Percentiles rank a stretch among this genome's conserved stretches.
Conservation (phyloP, 345 rosid genomes). For the Gossypium australe region DNA sequence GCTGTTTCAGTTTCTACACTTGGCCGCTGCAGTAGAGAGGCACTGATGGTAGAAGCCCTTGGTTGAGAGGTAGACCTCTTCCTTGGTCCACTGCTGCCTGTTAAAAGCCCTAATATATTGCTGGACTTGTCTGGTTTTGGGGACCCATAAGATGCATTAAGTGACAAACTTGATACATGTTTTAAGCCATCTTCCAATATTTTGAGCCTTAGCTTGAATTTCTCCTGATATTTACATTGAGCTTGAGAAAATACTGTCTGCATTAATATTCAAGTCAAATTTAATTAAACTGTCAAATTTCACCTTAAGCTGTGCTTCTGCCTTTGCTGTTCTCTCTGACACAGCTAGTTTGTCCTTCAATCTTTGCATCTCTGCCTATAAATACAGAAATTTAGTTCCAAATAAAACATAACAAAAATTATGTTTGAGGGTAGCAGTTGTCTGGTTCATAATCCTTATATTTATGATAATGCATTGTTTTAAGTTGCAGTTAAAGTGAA, state of each 20-base stretch:
- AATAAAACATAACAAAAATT: not conserved
- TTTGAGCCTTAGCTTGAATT: conserved; percentile 65
- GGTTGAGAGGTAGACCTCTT: conserved; percentile 72
- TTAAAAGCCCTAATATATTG: conserved; percentile 63
- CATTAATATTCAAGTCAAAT: not conserved
- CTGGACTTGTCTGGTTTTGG: conserved; percentile 49
- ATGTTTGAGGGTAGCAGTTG: not conserved
- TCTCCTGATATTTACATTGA: conserved; percentile 47
- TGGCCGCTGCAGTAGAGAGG: conserved; percentile 40
- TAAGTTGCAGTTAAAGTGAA: not conserved
- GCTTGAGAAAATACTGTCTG: not conserved
- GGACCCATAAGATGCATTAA: conserved; percentile 25
- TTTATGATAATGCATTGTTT: not conserved
- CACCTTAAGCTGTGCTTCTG: conserved; percentile 91
- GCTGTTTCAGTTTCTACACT: conserved; percentile 23
- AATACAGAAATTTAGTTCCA: not conserved
- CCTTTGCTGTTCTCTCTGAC: conserved; percentile 82
- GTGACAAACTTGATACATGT: conserved; percentile 23
- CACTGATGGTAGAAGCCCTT: conserved; percentile 44
- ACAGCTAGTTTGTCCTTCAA: conserved; percentile 68
- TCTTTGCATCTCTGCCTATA: conserved; percentile 86
- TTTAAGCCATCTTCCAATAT: conserved; percentile 75
- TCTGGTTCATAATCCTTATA: not conserved
- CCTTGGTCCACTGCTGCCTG: conserved; percentile 49
- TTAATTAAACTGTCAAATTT: not conserved